Conservation (phyloP, 2,329 filamentous ascomycete genomes). For the Cladosporium sp. region DNA sequence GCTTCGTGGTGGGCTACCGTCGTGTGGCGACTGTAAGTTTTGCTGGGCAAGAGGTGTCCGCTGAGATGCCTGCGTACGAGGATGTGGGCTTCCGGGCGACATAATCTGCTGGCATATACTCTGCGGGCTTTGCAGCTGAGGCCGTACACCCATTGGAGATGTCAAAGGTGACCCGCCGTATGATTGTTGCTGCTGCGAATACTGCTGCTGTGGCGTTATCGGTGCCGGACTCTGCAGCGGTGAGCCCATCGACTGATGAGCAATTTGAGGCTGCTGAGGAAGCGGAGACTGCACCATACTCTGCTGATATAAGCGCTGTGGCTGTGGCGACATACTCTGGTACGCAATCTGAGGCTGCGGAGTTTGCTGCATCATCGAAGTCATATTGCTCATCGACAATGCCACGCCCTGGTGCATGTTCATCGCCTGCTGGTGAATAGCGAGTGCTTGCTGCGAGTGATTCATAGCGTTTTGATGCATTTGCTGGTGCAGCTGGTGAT, state of each 20-base stretch:
- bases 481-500: slow-evolving; percentile 10
- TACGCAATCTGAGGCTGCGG: not conserved
- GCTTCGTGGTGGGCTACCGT: not conserved
- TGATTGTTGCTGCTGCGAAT: slow-evolving; percentile 1
- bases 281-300: not conserved
- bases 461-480: slow-evolving; percentile 7
- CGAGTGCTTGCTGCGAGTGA: slow-evolving; percentile 5
- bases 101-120: slow-evolving; percentile 3
- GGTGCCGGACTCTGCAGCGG: not conserved
- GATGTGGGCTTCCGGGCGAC: not conserved
- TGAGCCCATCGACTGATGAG: not conserved
- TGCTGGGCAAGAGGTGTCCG: not conserved
- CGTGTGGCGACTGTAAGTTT: not conserved
- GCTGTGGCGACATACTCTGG: not conserved
- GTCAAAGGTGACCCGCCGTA: not conserved
- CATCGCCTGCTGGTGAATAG: slow-evolving; percentile 1
- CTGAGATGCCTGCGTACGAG: not conserved
- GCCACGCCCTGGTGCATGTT: slow-evolving; percentile 8
- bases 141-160: not conserved
- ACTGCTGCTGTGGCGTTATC: not conserved
- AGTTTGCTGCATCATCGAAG: not conserved
- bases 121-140: not conserved
- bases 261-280: not conserved
- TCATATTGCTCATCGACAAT: not conserved
- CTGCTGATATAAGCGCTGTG: not conserved